Evolutionary conservation across 179 eudicot genomes (phyloP).

Genomic region (Carnegiea gigantea): DNA sequence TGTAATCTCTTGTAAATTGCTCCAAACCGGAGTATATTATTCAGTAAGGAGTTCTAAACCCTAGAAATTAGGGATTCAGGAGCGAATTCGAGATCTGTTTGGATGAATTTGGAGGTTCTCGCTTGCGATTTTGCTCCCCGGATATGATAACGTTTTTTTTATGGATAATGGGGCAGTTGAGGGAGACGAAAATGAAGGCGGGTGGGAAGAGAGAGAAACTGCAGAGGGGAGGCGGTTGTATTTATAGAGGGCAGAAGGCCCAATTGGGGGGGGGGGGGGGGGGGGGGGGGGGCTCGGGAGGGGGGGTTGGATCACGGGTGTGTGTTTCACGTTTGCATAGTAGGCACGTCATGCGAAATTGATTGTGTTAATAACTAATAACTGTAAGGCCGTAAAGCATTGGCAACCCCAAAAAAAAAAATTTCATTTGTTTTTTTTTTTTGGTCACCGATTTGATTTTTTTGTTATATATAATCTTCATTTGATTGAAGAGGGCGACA

Average conservation of each 20-base stretch:
- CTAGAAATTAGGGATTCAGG: background rate
- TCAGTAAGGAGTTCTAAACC: background rate
- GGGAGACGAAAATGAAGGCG: constrained; percentile 1
- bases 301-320: background rate
- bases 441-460: too few species aligned
- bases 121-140: background rate
- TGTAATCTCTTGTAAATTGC: too few species aligned
- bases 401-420: too few species aligned
- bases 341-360: constrained; percentile 32
- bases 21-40: background rate
- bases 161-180: background rate
- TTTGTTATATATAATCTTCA: too few species aligned
- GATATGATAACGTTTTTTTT: background rate
- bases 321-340: constrained; percentile 18
- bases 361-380: background rate
- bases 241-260: constrained; percentile 15
- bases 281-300: background rate
- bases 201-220: background rate
- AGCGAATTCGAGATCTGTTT: background rate
- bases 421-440: too few species aligned
- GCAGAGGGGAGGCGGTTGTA: background rate
- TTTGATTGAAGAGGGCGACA: too few species aligned
- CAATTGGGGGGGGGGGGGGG: background rate
- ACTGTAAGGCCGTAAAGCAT: too few species aligned
- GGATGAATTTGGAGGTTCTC: background rate